Base-by-base conservation (phyloP, 2,329 filamentous ascomycete species). In the Metarhizium rileyi region DNA sequence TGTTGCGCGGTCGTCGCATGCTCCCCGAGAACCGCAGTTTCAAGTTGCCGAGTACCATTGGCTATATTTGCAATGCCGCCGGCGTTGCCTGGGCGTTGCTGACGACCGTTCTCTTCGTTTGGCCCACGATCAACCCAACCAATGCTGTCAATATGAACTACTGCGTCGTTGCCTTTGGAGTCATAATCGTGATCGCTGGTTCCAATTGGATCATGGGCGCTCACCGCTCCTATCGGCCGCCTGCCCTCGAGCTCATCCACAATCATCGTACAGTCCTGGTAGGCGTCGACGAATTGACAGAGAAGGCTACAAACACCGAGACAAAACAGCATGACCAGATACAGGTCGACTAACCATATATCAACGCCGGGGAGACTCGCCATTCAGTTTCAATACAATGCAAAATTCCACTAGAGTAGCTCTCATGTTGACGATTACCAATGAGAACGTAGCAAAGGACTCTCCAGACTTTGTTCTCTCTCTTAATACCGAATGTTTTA, bases 21-120 rank as follows among this genome's bases (percentile, higher is more conserved):
- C 70, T 88, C 5, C 85, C 84, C 1, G 73, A 76, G 40, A 52
- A 55, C 12, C 50, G 63, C 3, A 55, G 61, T 0, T 71, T 69
- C 57, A 66, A 64, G 53, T 60, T 71, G 22, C 59, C 60, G 30
- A 51, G 53, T 1, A 60, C 59, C 5, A 49, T 67, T 1, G 61
- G 68, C 30, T 71, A 68, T 68, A 51, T 60, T 4, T 55, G 57
- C 50, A 63, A 67, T 51, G 51, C 60, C 23, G 50, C 51, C 25
- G 47, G 51, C 46, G 41, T 44, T 18, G 22, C 12, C 26, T 89
- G 84, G 65, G 78, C 83, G 1, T 66, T 80, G 16, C 64, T 88
- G n/a, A 88, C 84, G 0, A 87, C 83, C 0, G 78, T 88, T 1
- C 71, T 89, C 1, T 88, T 89, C 65, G 73, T 88, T 20, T 87